Conservation (phyloP, 2,329 filamentous ascomycete species). For the Xylariaceae sp. region DNA sequence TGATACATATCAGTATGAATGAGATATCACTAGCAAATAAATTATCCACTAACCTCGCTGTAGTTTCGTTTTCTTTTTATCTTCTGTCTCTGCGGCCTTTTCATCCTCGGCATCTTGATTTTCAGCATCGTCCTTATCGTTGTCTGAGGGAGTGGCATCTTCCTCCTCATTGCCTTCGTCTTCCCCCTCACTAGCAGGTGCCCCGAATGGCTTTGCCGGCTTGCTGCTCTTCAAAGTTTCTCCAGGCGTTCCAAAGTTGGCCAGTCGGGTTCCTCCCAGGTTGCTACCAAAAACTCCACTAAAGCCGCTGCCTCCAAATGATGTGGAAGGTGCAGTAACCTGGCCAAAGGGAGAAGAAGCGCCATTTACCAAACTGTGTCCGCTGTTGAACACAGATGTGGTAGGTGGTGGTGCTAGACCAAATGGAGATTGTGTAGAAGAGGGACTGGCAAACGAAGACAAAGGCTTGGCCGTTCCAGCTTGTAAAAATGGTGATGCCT, state of each 20-base stretch:
- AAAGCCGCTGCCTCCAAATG: conserved; percentile 54
- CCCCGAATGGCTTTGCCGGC: conserved; percentile 76
- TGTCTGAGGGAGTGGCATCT: conserved; percentile 45
- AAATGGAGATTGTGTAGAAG: conserved; percentile 48
- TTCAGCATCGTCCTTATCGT: conserved; percentile 48
- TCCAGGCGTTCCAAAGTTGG: conserved; percentile 73
- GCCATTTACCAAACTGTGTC: conserved; percentile 38
- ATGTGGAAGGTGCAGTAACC: conserved; percentile 32
- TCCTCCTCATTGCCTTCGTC: conserved; percentile 48
- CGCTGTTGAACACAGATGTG: conserved; percentile 57
- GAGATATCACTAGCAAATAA: conserved; percentile 30
- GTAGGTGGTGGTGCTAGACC: conserved; percentile 46
- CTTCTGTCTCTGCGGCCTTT: conserved; percentile 45
- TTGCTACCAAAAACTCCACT: conserved; percentile 48
- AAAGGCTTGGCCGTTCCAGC: conserved; percentile 35
- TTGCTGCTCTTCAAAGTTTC: conserved; percentile 62
- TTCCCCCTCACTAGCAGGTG: conserved; percentile 66
- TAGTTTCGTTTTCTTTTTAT: conserved; percentile 69
- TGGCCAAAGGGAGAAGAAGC: conserved; percentile 39
- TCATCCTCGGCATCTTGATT: conserved; percentile 48
- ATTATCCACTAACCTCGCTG: conserved; percentile 68
- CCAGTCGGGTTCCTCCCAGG: conserved; percentile 56
- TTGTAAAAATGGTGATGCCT: conserved; percentile 54
- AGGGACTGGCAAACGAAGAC: conserved; percentile 54
- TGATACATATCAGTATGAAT: conserved; percentile 22